A percentile compares a stretch with the other conserved stretches of the same genome.
phyloP scores from a whole-genome alignment of 2,329 filamentous ascomycete species.

The Geoglossum cookeanum region DNA sequence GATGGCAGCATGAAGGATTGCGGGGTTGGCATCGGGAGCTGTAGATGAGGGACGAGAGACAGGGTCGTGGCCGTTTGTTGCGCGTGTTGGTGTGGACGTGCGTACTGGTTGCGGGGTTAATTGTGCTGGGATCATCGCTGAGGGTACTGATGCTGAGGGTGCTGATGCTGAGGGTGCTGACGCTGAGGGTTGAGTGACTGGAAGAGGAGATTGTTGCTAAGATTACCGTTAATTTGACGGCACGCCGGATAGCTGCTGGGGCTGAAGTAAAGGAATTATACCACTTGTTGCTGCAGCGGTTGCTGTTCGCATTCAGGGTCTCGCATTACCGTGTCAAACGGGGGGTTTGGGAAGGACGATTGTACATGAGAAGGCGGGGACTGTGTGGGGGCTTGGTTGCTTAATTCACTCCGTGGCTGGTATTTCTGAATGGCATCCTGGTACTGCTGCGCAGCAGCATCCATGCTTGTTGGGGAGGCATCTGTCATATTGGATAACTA shows the following conservation, averaged over 20 bases:
- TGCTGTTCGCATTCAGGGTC: slow-evolving; percentile 5
- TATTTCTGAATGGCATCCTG: slow-evolving; percentile 14
- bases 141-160: too few species aligned
- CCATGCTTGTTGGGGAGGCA: slow-evolving; percentile 8
- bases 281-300: background rate
- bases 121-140: background rate
- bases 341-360: background rate
- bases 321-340: slow-evolving; percentile 8
- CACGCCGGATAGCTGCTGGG: background rate
- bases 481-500: background rate
- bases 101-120: slow-evolving; percentile 26
- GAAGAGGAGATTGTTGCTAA: background rate
- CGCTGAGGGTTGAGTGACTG: background rate
- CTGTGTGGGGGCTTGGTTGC: slow-evolving; percentile 1
- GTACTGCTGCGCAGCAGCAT: slow-evolving; percentile 13
- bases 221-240: background rate
- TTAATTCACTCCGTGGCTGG: slow-evolving; percentile 6
- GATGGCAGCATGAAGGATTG: slow-evolving; percentile 40
- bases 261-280: background rate
- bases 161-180: background rate
- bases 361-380: background rate
- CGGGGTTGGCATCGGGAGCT: slow-evolving; percentile 28
- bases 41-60: slow-evolving; percentile 28
- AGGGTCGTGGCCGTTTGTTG: slow-evolving; percentile 27
- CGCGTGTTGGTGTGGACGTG: slow-evolving; percentile 18